Evolutionary conservation across 2,329 filamentous ascomycete species (phyloP).

Genomic region (Exophiala xenobiotica): DNA sequence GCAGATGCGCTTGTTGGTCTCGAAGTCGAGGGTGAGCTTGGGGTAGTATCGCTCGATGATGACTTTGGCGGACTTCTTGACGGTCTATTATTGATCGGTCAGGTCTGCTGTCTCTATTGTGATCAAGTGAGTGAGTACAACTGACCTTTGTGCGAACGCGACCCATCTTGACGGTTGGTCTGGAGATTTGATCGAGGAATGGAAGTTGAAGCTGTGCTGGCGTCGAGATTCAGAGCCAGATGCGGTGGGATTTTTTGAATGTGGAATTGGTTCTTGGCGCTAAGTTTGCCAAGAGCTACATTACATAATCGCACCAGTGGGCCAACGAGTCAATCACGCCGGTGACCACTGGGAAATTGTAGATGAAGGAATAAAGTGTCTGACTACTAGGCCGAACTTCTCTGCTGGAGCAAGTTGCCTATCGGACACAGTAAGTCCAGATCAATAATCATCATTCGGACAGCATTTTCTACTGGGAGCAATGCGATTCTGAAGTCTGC

Average conservation of each 20-base stretch:
- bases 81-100: slow-evolving; percentile 50
- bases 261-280: not conserved
- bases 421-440: too few species aligned
- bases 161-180: slow-evolving; percentile 47
- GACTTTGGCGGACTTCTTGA: slow-evolving; percentile 94
- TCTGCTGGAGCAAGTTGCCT: too few species aligned
- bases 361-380: too few species aligned
- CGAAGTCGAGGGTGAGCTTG: slow-evolving; percentile 97
- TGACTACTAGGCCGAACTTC: too few species aligned
- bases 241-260: too few species aligned
- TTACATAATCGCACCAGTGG: not conserved
- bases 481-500: too few species aligned
- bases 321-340: too few species aligned
- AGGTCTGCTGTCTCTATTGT: not conserved
- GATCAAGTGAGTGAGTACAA: not conserved
- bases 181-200: not conserved
- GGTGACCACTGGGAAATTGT: too few species aligned
- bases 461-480: too few species aligned
- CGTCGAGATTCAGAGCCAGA: too few species aligned
- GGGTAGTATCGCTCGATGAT: slow-evolving; percentile 99
- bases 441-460: too few species aligned
- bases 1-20: slow-evolving; percentile 99
- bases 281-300: slow-evolving; percentile 4
- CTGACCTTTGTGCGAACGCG: slow-evolving; percentile 49
- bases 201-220: not conserved